These are phyloP conservation scores for Alternaria brassicae DNA, from an alignment of 2,329 filamentous ascomycete species.

Conservation along the genomic window DNA sequence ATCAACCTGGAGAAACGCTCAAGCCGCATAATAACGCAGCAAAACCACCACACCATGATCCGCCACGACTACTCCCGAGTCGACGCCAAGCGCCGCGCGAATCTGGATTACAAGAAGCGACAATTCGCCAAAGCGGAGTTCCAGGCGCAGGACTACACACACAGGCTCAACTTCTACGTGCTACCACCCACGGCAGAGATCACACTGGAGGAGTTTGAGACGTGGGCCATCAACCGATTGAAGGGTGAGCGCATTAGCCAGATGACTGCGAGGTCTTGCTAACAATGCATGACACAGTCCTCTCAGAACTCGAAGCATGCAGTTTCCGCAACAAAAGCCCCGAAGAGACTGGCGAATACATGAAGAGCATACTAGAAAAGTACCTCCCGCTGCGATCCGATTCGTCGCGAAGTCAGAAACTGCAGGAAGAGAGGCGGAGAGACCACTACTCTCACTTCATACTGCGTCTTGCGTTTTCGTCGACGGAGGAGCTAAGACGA, in stretches of 20 bases:
- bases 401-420: constrained; percentile 64
- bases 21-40: constrained; percentile 13
- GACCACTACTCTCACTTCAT: constrained; percentile 99
- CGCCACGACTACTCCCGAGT: constrained; percentile 53
- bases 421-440: constrained; percentile 81
- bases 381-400: constrained; percentile 82
- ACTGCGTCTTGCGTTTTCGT: constrained; percentile 87
- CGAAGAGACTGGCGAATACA: constrained; percentile 82
- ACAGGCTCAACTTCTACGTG: constrained; percentile 91
- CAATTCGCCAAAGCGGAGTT: constrained; percentile 82
- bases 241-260: constrained; percentile 60
- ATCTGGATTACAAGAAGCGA: constrained; percentile 80
- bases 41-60: constrained; percentile 38
- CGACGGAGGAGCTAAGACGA: constrained; percentile 86
- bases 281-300: constrained; percentile 60
- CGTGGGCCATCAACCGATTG: constrained; percentile 95
- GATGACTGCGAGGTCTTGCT: neutral
- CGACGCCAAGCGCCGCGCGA: constrained; percentile 76
- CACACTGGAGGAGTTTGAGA: constrained; percentile 95
- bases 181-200: constrained; percentile 91
- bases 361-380: constrained; percentile 86
- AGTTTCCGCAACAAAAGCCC: constrained; percentile 89
- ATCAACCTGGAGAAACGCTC: constrained; percentile 7
- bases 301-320: constrained; percentile 90
- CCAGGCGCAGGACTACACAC: constrained; percentile 79